phyloP scores from a whole-genome alignment of 768 basidiomycete species.

The Phylloporus sp. region DNA sequence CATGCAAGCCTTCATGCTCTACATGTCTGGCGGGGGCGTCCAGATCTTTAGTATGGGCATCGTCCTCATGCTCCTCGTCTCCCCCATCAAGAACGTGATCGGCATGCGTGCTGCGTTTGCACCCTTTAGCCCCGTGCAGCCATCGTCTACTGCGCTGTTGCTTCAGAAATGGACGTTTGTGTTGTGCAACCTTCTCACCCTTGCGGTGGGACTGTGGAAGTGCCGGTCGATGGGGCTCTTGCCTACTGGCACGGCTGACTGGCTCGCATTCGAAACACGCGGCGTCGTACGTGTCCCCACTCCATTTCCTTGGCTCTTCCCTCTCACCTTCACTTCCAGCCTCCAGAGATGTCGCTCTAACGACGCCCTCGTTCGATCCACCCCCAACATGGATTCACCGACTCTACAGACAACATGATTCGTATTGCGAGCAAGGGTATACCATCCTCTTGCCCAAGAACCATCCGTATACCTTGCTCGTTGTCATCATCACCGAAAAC shows the following conservation, averaged over 20 bases:
- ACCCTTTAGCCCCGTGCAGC: conserved; percentile 52
- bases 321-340: conserved; percentile 21
- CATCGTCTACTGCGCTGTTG: conserved; percentile 42
- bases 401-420: conserved; percentile 11
- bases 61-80: conserved; percentile 86
- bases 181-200: conserved; percentile 69
- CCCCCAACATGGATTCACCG: conserved; percentile 3
- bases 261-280: conserved; percentile 89
- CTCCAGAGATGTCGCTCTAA: conserved; percentile 43
- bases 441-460: conserved; percentile 14
- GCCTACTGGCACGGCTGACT: conserved; percentile 89
- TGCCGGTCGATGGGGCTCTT: conserved; percentile 89
- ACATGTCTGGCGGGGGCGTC: conserved; percentile 95
- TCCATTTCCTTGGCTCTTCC: not conserved
- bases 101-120: conserved; percentile 78
- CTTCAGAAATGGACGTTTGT: conserved; percentile 72
- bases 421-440: conserved; percentile 21
- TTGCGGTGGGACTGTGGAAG: conserved; percentile 88
- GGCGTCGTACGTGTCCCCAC: conserved; percentile 45
- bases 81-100: conserved; percentile 80
- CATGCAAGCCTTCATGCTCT: conserved; percentile 98
- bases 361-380: conserved; percentile 8
- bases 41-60: conserved; percentile 98
- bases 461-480: conserved; percentile 13
- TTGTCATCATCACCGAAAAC: conserved; percentile 6